Conservation (phyloP, 2,329 filamentous ascomycete genomes). For the Thelonectria olida region DNA sequence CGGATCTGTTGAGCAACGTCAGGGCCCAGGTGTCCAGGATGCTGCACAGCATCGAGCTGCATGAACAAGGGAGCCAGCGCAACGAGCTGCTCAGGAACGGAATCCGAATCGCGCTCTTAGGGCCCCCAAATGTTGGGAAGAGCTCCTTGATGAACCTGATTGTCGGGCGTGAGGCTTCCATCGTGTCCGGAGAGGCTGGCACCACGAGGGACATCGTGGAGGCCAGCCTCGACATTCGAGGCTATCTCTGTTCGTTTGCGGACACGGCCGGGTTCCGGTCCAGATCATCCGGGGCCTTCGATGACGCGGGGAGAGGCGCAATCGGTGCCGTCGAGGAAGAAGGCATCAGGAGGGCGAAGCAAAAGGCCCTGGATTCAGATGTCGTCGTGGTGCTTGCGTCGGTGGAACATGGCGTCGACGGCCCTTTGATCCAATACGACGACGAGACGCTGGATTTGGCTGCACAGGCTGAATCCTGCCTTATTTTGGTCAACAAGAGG, state of each 20-base stretch:
- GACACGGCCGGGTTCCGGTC: conserved; percentile 91
- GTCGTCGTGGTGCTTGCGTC: conserved; percentile 84
- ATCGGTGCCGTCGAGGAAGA: conserved; percentile 86
- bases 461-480: conserved; percentile 54
- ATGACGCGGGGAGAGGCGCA: conserved; percentile 27
- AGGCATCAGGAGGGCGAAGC: conserved; percentile 87
- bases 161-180: conserved; percentile 91
- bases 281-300: conserved; percentile 23
- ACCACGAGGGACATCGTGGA: conserved; percentile 96
- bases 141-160: conserved; percentile 92
- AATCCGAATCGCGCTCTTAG: conserved; percentile 86
- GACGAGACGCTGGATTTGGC: conserved; percentile 65
- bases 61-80: conserved; percentile 80
- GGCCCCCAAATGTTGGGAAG: conserved; percentile 94
- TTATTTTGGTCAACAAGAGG: conserved; percentile 71
- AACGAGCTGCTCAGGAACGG: conserved; percentile 87
- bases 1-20: conserved; percentile 76
- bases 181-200: conserved; percentile 91
- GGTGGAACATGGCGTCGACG: conserved; percentile 62
- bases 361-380: conserved; percentile 84
- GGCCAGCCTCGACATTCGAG: conserved; percentile 86
- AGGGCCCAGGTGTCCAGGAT: conserved; percentile 70
- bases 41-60: conserved; percentile 68
- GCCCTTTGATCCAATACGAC: conserved; percentile 60
- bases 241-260: conserved; percentile 92